Evolutionary conservation across 2,329 filamentous ascomycete genomes (phyloP).

Genomic region (Fusarium pininemorale): DNA sequence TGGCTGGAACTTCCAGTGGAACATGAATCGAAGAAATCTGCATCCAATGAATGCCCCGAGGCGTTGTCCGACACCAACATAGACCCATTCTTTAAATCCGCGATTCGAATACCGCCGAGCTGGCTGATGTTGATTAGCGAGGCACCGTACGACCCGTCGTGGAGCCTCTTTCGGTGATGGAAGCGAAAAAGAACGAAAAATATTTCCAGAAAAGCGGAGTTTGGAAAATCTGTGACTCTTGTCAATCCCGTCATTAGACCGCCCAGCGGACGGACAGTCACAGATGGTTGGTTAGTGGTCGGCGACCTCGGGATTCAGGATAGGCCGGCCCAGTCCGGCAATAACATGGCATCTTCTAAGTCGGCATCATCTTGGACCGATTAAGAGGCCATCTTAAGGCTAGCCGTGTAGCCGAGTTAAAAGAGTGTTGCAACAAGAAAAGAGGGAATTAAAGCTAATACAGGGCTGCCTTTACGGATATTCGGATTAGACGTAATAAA

Average conservation of each 20-base stretch:
- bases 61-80: neutral
- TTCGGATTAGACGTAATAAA: slow-evolving; percentile 2
- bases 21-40: slow-evolving; percentile 14
- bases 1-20: slow-evolving; percentile 14
- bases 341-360: slow-evolving; percentile 18
- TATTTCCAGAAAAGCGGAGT: slow-evolving; percentile 19
- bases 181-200: slow-evolving; percentile 34
- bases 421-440: neutral
- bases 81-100: slow-evolving; percentile 11
- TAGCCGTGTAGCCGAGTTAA: slow-evolving; percentile 18
- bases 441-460: neutral
- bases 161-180: slow-evolving; percentile 20
- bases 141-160: slow-evolving; percentile 8
- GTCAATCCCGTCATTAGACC: slow-evolving; percentile 24
- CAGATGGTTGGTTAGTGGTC: slow-evolving; percentile 13
- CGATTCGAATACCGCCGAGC: slow-evolving; percentile 24
- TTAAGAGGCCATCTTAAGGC: slow-evolving; percentile 8
- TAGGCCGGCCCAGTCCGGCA: slow-evolving; percentile 20
- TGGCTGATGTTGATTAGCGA: slow-evolving; percentile 21
- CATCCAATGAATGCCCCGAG: slow-evolving; percentile 4
- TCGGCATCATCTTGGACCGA: slow-evolving; percentile 28
- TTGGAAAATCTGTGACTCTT: slow-evolving; percentile 29
- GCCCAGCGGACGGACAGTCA: slow-evolving; percentile 20
- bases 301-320: slow-evolving; percentile 23
- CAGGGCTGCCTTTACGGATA: slow-evolving; percentile 4